Evolutionary conservation across 306 rosid genomes (phyloP).

Genomic region (Vachellia pachyceras): DNA sequence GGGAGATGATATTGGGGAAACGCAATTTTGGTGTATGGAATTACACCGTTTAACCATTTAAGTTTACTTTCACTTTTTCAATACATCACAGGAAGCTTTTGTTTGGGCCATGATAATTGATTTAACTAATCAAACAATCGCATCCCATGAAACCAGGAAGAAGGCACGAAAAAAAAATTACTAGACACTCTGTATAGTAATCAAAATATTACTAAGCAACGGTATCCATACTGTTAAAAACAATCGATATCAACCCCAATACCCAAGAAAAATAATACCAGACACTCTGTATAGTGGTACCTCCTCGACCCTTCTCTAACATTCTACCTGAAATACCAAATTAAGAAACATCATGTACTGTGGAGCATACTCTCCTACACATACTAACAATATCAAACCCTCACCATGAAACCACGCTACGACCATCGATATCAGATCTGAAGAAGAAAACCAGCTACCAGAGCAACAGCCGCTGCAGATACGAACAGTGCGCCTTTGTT

Average conservation of each 20-base stretch:
- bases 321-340: constrained; percentile 8
- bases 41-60: too few species aligned
- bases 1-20: too few species aligned
- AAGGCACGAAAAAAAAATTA: too few species aligned
- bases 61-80: too few species aligned
- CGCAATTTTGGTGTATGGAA: too few species aligned
- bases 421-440: constrained; percentile 48
- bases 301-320: not conserved
- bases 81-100: too few species aligned
- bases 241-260: not conserved
- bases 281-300: too few species aligned
- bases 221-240: not conserved
- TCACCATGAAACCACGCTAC: constrained; percentile 33
- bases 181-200: too few species aligned
- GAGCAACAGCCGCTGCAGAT: constrained; percentile 47
- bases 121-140: too few species aligned
- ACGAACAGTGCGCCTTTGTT: constrained; percentile 49
- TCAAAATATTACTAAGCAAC: not conserved
- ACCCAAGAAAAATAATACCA: not conserved
- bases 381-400: constrained; percentile 33
- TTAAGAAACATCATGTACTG: not conserved
- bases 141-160: too few species aligned
- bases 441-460: constrained; percentile 52
- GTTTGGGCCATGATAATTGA: too few species aligned
- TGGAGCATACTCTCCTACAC: not conserved